Conservation (phyloP, 148 eudicot species). For the Mesembryanthemum crystallinum region DNA sequence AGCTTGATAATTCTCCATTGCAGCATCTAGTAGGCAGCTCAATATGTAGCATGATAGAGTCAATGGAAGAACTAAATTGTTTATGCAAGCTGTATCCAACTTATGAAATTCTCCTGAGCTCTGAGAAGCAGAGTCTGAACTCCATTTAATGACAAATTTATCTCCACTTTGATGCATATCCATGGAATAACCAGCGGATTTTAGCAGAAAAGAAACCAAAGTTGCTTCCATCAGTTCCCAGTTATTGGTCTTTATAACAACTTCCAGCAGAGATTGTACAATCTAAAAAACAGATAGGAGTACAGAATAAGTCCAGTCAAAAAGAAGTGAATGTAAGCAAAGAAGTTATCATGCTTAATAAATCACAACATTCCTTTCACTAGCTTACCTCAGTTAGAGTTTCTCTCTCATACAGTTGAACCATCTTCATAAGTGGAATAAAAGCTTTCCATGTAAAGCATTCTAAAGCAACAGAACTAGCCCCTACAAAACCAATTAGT, state of each 20-base stretch:
- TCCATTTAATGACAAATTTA: conserved; percentile 46
- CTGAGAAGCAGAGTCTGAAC: conserved; percentile 25
- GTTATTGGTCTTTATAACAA: conserved; percentile 55
- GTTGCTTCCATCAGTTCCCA: conserved; percentile 67
- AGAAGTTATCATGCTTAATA: neutral
- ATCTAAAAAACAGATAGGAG: conserved; percentile 37
- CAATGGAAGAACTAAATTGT: conserved; percentile 39
- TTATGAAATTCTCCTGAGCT: conserved; percentile 27
- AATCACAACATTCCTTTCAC: neutral
- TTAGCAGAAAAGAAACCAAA: conserved; percentile 60
- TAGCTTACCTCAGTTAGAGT: conserved; percentile 61
- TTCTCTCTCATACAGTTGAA: conserved; percentile 48
- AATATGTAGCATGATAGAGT: conserved; percentile 61
- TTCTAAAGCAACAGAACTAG: conserved; percentile 31
- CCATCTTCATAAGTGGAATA: conserved; percentile 58
- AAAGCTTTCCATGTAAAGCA: conserved; percentile 59
- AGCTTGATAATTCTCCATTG: conserved; percentile 38
- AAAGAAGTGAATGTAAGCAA: neutral
- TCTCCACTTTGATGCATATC: conserved; percentile 55
- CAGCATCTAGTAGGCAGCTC: conserved; percentile 54
- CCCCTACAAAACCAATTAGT: conserved; percentile 40
- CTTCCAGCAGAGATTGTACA: conserved; percentile 54
- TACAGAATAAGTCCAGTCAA: conserved; percentile 11
- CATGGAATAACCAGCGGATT: conserved; percentile 62
- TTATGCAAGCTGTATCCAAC: conserved; percentile 13